Base-by-base conservation (phyloP, 75 land plant species). In the Sequoiadendron giganteum region DNA sequence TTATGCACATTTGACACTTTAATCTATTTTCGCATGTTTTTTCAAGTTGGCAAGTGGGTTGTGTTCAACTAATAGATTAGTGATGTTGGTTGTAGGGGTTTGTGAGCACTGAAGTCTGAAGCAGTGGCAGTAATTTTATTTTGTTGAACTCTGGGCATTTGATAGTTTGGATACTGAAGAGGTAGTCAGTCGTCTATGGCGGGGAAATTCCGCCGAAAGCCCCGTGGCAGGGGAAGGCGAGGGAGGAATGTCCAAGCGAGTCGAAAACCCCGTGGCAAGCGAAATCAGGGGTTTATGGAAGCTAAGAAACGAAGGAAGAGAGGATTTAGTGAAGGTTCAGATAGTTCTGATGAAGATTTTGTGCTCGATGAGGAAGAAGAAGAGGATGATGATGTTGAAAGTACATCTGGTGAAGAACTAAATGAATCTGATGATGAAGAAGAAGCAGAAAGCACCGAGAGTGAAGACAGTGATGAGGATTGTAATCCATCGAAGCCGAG, bases 271-370 rank as follows among this genome's bases (percentile, higher is more conserved):
- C 52, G 84, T 82, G 49, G 84, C 54, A 82, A 15, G 49, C 15
- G 18, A 47, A 82, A 82, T 82, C 84, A 82, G 84, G 10, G 15
- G 30, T 49, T n/a, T 47, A n/a, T 47, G 48, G 32, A 42, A 82
- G 43, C 3, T 47, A 45, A 42, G 84, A 82, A 47, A 45, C 54
- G 84, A 82, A 47, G 52, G 47, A 82, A 45, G 32, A 11, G 52
- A 47, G 6, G 30, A 15, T 43, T 25, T 45, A 76, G 79, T 54
- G 86, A 88, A 45, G 87, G 86, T 45, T 92, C 94, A 8, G 93
- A 92, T 88, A 89, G 90, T 88, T 93, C 94, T 9, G 94, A 93
- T 87, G 94, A 92, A 38, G 93, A 93, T 88, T 93, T 90, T 85
- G 87, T 90, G 72, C 85, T 92, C 19, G 91, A 88, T 32, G 90